Evolutionary conservation across 2,329 filamentous ascomycete genomes (phyloP), one percentile per base, ranked within the genome.

Genomic region (Botrytis byssoidea): DNA sequence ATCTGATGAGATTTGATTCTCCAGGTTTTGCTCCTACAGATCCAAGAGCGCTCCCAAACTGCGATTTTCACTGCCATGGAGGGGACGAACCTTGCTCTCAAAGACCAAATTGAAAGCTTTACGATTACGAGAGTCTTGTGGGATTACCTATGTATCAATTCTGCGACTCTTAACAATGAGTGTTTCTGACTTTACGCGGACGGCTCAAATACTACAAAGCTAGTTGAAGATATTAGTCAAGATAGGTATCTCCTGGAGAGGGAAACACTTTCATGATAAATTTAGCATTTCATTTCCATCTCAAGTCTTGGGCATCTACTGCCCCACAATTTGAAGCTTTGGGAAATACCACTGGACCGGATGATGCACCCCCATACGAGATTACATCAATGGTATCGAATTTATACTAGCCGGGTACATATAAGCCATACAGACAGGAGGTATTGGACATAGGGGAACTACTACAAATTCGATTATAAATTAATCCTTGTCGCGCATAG

Each of bases 51-150:
- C 32, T 55, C 14, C 25, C 65, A 68, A 55, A 40, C n/a, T 55
- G 65, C 16, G 8, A 29, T 8, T 68, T 68, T 20, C 46, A 68
- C 35, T 55, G 35, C 9, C 65, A 55, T 8, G 25, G 9, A 40
- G 51, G 29, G 35, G 32, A 42, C 35, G 46, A 40, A 35, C 46
- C 35, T 55, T 68, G 46, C 14, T 14, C 35, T 6, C 46, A 55
- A 22, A 40, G 18, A 7, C 25, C 35, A 18, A 22, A 20, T 7
- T n/a, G 8, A 10, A 20, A 22, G 18, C 2, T 18, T 12, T 4
- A 22, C 0, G 16, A 14, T 32, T 3, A 40, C 29, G 7, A 22
- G 2, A 1, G 1, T 40, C 2, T n/a, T 22, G 7, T 2, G 14
- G n/a, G n/a, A 18, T 18, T 29, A 18, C 2, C 14, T 55, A 18